Evolutionary conservation across 768 basidiomycete species (phyloP), one percentile per base, ranked within the genome.

Genomic region (Brasilioporus rufonigricans): DNA sequence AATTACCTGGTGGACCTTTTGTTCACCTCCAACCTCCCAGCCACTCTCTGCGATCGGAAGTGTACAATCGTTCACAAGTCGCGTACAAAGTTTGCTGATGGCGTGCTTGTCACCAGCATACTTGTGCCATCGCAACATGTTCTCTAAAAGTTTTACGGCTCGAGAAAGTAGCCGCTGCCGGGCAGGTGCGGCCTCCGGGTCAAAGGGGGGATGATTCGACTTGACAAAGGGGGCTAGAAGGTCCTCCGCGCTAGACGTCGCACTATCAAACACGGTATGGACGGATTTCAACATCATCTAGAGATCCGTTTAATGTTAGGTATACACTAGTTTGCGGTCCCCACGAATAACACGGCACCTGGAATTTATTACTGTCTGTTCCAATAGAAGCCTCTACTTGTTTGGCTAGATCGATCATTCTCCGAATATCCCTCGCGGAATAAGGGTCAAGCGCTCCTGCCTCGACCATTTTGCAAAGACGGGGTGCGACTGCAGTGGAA

Each of bases 1-100:
- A 67, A 74, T 59, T 57, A 91, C 91, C 80, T 81, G 82, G 27
- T 71, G 74, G 53, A 81, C 74, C 55, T 81, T 71, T 36, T 82
- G 82, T 68, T 86, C 80, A 2, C 92, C 92, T 12, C 94, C 93
- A 35, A 91, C 87, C 40, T 92, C 91, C 94, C 93, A 97, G 10
- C 88, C 89, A 52, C 77, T 80, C 56, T 83, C 79, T 6, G 92
- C 86, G 29, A 90, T 76, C 6, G 80, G 82, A 47, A 87, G 63
- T 40, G 94, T 77, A 57, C 79, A 79, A 19, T 78, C 74, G 21
- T 80, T 79, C 10, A 90, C 76, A 16, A 93, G 69, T 58, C 76
- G 77, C 14, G 71, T 76, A 21, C 82, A 77, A 43, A 90, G 72
- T 45, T 75, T 69, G 9, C 78, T 81, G n/a, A 84, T 63, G 8